A percentile compares a stretch with the other conserved stretches of the same genome.
phyloP scores from a whole-genome alignment of 805 yeast genomes.

The Barnettozyma sucrosica region DNA sequence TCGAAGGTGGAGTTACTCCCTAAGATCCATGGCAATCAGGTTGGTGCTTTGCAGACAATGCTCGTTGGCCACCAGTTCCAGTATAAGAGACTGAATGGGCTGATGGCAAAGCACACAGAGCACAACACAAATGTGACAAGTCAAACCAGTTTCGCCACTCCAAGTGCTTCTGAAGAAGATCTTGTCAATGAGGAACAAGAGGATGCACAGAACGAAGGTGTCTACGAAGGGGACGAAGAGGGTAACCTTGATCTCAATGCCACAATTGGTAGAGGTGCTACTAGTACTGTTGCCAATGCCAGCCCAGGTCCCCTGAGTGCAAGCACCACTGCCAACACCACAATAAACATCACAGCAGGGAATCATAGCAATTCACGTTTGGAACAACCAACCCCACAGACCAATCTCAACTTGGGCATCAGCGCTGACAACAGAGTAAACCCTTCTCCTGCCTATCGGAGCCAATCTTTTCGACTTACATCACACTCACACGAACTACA shows the following conservation, averaged over 20 bases:
- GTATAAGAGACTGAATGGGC: background rate
- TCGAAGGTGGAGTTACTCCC: slow-evolving; percentile 15
- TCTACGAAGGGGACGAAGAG: background rate
- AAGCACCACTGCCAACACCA: background rate
- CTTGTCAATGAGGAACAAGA: background rate
- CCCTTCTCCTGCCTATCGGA: background rate
- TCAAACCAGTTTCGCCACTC: background rate
- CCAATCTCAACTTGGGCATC: background rate
- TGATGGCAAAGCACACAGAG: slow-evolving; percentile 2
- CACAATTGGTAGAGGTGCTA: background rate
- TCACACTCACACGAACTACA: slow-evolving; percentile 6
- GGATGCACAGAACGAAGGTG: background rate
- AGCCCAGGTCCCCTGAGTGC: background rate
- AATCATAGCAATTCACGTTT: background rate
- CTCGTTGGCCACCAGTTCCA: slow-evolving; percentile 17
- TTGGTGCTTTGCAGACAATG: slow-evolving; percentile 15
- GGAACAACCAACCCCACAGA: background rate
- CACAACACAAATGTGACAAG: background rate
- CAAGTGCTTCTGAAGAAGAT: background rate
- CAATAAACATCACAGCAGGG: background rate
- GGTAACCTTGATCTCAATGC: background rate
- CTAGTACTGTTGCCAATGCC: background rate
- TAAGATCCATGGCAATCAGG: slow-evolving; percentile 18
- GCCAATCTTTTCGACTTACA: background rate
- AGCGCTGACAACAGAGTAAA: background rate